phyloP scores from a whole-genome alignment of 371 early-diverging fungal genomes.

The Batkoa obscura region DNA sequence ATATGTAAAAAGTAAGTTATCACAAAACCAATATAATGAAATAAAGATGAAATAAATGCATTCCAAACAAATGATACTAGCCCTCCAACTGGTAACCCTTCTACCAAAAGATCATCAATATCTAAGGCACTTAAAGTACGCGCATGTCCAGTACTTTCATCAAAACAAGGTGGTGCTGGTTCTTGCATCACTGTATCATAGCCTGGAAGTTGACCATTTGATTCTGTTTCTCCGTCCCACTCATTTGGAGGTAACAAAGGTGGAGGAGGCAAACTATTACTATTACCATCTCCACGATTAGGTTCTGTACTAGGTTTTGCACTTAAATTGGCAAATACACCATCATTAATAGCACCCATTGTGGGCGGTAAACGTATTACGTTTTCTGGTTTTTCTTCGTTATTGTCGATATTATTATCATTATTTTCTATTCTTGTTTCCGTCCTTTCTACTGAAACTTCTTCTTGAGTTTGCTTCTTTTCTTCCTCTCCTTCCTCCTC shows the following conservation, averaged over 20 bases:
- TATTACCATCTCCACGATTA: neutral
- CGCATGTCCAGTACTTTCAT: conserved; percentile 25
- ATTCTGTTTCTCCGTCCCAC: neutral
- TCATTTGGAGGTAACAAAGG: neutral
- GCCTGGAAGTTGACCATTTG: conserved; percentile 5
- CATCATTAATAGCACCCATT: neutral
- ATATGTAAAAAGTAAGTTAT: neutral
- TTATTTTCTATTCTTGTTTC: no score
- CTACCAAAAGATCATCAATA: neutral
- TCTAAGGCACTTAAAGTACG: conserved; percentile 14
- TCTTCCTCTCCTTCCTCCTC: no score
- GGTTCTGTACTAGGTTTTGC: neutral
- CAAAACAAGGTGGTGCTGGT: neutral
- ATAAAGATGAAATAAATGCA: neutral
- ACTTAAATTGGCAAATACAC: neutral
- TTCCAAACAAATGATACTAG: neutral
- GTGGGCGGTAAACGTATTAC: conserved; percentile 5
- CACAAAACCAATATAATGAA: neutral
- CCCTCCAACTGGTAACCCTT: neutral
- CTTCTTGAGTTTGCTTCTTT: no score
- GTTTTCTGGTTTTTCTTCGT: conserved; percentile 2
- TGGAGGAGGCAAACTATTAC: neutral
- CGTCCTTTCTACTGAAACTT: no score
- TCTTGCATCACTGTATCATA: neutral
- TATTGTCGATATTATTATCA: no score